A percentile compares a stretch with the other conserved stretches of the same genome.
These are phyloP conservation scores for Dictyostelium capitatum DNA, from an alignment of 78 protist genomes.

Conservation along the genomic window DNA sequence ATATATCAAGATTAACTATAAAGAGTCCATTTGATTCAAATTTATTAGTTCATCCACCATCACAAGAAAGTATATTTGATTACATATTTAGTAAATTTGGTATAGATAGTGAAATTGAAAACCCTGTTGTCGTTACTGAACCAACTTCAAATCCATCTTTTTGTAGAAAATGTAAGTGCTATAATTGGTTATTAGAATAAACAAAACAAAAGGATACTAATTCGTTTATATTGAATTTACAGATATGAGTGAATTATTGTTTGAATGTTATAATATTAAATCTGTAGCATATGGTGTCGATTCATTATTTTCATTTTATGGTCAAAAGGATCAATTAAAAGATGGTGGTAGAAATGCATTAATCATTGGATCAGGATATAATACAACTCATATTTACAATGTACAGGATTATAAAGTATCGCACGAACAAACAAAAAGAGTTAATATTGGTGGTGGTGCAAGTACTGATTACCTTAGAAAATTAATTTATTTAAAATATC, in stretches of 20 bases:
- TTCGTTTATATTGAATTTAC: neutral
- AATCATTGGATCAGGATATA: slow-evolving; percentile 58
- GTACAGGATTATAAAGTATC: slow-evolving; percentile 27
- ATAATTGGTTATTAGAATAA: neutral
- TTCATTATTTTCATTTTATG: slow-evolving; percentile 72
- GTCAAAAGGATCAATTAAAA: slow-evolving; percentile 12
- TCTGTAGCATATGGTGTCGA: slow-evolving; percentile 81
- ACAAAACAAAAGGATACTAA: neutral
- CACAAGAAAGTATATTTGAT: slow-evolving; percentile 73
- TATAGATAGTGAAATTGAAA: slow-evolving; percentile 33
- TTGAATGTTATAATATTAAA: slow-evolving; percentile 77
- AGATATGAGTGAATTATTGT: slow-evolving; percentile 79
- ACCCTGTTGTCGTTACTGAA: slow-evolving; percentile 66
- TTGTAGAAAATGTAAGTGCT: slow-evolving; percentile 78
- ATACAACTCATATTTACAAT: slow-evolving; percentile 67
- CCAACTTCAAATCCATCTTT: slow-evolving; percentile 75
- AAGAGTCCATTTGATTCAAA: slow-evolving; percentile 79
- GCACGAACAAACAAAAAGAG: slow-evolving; percentile 51
- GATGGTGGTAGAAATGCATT: slow-evolving; percentile 61
- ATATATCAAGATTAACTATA: slow-evolving; percentile 38
- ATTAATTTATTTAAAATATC: slow-evolving; percentile 70
- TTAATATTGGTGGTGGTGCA: slow-evolving; percentile 63
- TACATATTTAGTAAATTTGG: slow-evolving; percentile 71
- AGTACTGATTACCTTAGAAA: slow-evolving; percentile 64
- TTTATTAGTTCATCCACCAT: slow-evolving; percentile 78